Percentiles rank a stretch among this genome's conserved stretches.
Evolutionary conservation across 2,329 filamentous ascomycete species (phyloP).

Genomic region (Sordariomycetes sp.): DNA sequence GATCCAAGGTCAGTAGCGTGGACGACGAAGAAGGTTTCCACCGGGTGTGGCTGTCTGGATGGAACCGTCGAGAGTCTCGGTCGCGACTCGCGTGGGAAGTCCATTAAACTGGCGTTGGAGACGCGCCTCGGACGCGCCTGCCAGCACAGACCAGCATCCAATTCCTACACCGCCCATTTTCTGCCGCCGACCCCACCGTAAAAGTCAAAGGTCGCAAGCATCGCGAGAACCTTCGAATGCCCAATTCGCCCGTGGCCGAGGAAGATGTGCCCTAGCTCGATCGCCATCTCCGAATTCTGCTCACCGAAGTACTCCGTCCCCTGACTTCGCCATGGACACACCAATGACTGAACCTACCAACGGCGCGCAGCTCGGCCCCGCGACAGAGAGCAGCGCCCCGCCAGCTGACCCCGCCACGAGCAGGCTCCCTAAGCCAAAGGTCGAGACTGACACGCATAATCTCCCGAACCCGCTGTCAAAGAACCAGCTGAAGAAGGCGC

Average conservation of each 20-base stretch:
- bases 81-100: background rate
- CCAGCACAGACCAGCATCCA: background rate
- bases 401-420: background rate
- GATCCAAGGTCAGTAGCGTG: background rate
- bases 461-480: conserved; percentile 29
- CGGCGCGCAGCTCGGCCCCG: background rate
- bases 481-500: conserved; percentile 70
- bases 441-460: background rate
- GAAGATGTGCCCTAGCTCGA: background rate
- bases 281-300: background rate
- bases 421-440: background rate
- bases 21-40: background rate
- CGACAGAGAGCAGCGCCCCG: background rate
- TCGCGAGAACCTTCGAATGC: background rate
- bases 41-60: background rate
- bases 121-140: conserved; percentile 4
- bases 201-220: background rate
- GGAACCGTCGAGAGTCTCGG: too few species aligned
- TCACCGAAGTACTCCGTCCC: background rate
- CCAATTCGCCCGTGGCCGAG: background rate
- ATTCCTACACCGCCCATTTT: background rate
- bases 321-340: background rate
- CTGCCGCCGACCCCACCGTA: background rate
- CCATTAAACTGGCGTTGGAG: conserved; percentile 3
- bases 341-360: background rate